Conservation (phyloP, 108 stramenopile genomes). For the Skeletonema marinoi region DNA sequence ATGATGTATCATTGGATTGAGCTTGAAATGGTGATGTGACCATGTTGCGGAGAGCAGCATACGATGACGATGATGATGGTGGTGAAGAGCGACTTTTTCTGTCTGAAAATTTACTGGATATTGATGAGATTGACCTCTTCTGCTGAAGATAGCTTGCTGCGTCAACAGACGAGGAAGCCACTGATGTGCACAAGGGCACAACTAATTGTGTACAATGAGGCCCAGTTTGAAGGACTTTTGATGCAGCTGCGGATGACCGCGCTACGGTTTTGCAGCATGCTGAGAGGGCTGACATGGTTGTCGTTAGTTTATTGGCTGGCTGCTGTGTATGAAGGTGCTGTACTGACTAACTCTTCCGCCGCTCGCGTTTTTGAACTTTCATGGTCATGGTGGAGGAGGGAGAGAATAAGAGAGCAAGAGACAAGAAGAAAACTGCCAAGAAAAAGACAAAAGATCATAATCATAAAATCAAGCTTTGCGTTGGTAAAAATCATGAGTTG, state of each 20-base stretch:
- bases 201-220: not conserved
- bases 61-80: conserved; percentile 22
- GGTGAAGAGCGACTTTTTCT: not conserved
- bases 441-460: too few relatives aligned
- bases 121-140: conserved; percentile 15
- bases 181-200: not conserved
- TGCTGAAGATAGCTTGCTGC: conserved; percentile 4
- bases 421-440: too few relatives aligned
- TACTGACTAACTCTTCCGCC: not conserved
- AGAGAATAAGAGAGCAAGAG: too few relatives aligned
- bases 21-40: conserved; percentile 37
- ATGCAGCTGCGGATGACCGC: not conserved
- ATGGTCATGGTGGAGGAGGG: too few relatives aligned
- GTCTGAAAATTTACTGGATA: conserved; percentile 7
- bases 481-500: not conserved
- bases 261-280: not conserved
- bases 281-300: conserved; percentile 26
- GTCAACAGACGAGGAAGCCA: not conserved
- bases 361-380: not conserved
- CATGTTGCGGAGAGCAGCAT: conserved; percentile 44
- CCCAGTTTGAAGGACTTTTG: not conserved
- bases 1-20: conserved; percentile 26
- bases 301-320: not conserved
- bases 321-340: too few relatives aligned
- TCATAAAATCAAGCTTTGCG: too few relatives aligned